A percentile compares a stretch with the other conserved stretches of the same genome.
These are phyloP conservation scores for Persicaria maculosa DNA, from an alignment of 148 eudicot genomes.

Conservation along the genomic window DNA sequence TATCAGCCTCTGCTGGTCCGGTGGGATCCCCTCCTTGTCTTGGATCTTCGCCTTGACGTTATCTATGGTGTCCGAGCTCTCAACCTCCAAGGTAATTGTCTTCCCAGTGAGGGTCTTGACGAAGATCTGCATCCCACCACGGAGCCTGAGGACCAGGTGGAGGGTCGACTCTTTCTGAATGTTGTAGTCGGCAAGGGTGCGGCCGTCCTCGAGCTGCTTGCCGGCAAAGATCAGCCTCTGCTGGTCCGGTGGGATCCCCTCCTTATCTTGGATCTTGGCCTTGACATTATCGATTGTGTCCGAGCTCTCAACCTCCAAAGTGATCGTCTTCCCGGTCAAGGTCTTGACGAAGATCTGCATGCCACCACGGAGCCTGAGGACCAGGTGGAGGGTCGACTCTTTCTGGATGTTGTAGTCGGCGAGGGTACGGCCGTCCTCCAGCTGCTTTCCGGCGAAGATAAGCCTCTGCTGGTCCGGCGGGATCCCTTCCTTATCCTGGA, in stretches of 20 bases:
- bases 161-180: constrained; percentile 10
- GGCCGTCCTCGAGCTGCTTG: neutral
- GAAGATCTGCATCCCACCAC: constrained; percentile 12
- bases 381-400: constrained; percentile 12
- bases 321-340: constrained; percentile 1
- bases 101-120: constrained; percentile 6
- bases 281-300: constrained; percentile 6
- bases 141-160: constrained; percentile 12
- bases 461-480: constrained; percentile 28
- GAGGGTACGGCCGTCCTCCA: constrained; percentile 23
- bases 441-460: constrained; percentile 25
- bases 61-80: constrained; percentile 9
- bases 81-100: constrained; percentile 6
- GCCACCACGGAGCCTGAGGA: constrained; percentile 2
- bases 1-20: constrained; percentile 11
- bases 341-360: constrained; percentile 10
- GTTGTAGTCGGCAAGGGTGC: constrained; percentile 8
- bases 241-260: constrained; percentile 9
- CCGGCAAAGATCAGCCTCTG: constrained; percentile 11
- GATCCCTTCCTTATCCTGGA: constrained; percentile 22
- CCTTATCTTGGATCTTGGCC: constrained; percentile 11
- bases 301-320: constrained; percentile 1
- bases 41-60: constrained; percentile 7
- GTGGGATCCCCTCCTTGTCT: constrained; percentile 9
- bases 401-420: constrained; percentile 17